Conservation (phyloP, 352 stramenopile species). For the Bremia lactucae region DNA sequence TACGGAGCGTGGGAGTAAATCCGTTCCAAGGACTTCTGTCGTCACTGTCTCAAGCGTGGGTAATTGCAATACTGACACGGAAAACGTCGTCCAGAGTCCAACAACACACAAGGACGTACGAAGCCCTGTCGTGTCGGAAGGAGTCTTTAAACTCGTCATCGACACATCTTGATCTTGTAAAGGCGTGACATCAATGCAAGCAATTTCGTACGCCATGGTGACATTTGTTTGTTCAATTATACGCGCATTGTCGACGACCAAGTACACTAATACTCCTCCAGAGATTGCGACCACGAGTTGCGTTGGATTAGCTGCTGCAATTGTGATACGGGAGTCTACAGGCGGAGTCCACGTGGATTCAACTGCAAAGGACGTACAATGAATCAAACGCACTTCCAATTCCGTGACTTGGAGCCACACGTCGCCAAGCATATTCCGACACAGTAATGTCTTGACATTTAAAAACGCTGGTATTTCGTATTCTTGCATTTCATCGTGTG, state of each 20-base stretch:
- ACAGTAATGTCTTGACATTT: constrained; percentile 88
- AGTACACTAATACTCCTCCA: constrained; percentile 85
- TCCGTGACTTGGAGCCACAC: constrained; percentile 92
- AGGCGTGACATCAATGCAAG: constrained; percentile 87
- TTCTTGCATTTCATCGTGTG: constrained; percentile 88
- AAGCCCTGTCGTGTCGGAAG: constrained; percentile 51
- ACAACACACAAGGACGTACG: constrained; percentile 64
- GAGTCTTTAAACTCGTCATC: constrained; percentile 34
- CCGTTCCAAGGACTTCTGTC: constrained; percentile 66
- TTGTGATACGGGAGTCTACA: constrained; percentile 54
- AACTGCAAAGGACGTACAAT: constrained; percentile 46
- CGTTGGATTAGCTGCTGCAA: constrained; percentile 80
- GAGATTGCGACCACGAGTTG: constrained; percentile 89
- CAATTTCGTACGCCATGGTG: constrained; percentile 90
- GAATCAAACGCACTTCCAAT: constrained; percentile 83
- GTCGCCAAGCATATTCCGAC: constrained; percentile 85
- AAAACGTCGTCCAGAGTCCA: constrained; percentile 90
- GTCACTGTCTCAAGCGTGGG: constrained; percentile 58
- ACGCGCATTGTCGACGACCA: constrained; percentile 59
- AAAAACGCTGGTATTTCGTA: constrained; percentile 79
- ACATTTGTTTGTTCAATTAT: constrained; percentile 53
- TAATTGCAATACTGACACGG: constrained; percentile 78
- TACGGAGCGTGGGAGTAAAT: constrained; percentile 81
- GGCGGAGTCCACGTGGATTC: constrained; percentile 74
- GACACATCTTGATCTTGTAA: constrained; percentile 49